Evolutionary conservation across 139 green algal genomes (phyloP).

Genomic region (Ostreobium quekettii): DNA sequence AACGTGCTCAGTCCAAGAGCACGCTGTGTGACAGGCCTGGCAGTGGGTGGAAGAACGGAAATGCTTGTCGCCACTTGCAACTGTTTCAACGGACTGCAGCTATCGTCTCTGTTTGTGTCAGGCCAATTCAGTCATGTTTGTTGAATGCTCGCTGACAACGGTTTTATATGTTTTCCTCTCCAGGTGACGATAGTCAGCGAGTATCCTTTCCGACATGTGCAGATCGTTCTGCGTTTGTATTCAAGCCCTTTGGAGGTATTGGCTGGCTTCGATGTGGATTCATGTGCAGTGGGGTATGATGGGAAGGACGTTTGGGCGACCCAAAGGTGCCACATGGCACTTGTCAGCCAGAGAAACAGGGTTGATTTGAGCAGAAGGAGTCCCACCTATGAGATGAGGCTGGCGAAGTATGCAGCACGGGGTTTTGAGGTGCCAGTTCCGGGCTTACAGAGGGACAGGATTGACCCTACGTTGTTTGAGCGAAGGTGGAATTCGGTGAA

Average conservation of each 20-base stretch:
- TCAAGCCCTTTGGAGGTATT: background rate
- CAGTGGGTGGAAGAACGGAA: too few relatives aligned
- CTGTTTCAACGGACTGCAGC: too few relatives aligned
- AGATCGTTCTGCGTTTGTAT: constrained; percentile 5
- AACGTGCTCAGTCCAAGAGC: too few relatives aligned
- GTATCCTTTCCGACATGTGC: constrained; percentile 8
- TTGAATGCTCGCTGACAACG: too few relatives aligned
- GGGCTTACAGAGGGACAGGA: background rate
- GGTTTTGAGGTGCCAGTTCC: constrained; percentile 11
- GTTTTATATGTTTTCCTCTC: too few relatives aligned
- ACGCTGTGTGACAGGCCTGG: too few relatives aligned
- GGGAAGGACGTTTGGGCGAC: constrained; percentile 1
- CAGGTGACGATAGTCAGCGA: constrained; percentile 4
- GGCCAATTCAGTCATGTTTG: too few relatives aligned
- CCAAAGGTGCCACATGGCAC: background rate
- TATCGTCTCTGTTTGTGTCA: too few relatives aligned
- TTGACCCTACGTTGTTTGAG: constrained; percentile 10
- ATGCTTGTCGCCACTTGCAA: too few relatives aligned
- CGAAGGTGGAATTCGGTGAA: background rate
- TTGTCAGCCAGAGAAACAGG: background rate
- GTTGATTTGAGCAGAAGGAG: background rate
- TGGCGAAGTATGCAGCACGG: constrained; percentile 5
- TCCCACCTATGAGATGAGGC: constrained; percentile 13
- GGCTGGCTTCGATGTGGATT: constrained; percentile 14
- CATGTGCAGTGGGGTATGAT: constrained; percentile 12